Base-by-base conservation (phyloP, 805 yeast species). In the Wickerhamiella parazyma region DNA sequence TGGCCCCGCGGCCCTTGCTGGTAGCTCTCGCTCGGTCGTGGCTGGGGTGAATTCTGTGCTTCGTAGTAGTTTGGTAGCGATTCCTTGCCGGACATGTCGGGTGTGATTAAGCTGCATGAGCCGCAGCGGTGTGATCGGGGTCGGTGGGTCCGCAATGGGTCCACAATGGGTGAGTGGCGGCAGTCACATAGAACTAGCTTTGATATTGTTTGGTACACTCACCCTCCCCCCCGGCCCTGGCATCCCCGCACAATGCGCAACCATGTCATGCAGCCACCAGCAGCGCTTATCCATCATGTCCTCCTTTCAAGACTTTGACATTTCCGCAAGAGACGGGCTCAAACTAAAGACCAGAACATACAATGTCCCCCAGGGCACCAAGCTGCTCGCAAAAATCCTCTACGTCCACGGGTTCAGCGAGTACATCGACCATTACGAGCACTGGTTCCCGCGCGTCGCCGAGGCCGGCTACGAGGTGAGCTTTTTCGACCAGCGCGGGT, bases 351-450 rank as follows among this genome's bases (percentile, higher is more conserved):
- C 42, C 19, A 42, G 49, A 11, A 45, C 44, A 9, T 52, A 49
- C 14, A 25, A 33, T 1, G 44, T 48, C 2, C 55, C 61, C 21
- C 41, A 37, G 2, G 55, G 49, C 10, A 47, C 33, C 11, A 22
- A 17, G 3, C 14, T 40, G 14, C 48, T 49, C 31, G 66, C 61
- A 22, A 56, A 54, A 33, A 46, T 63, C 16, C 45, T 64, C 20
- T 58, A 54, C 44, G 45, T 59, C 38, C 68, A 64, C 47, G 69
- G 68, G 3, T 64, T 63, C 43, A 50, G 60, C 28, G 68, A 64
- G 45, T 56, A 53, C 37, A 28, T 54, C 41, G 59, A 54, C 12
- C 48, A 48, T 19, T 64, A 60, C 50, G 55, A 55, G 39, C 51
- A 52, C 16, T 51, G 57, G 41, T 61, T 59, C 50, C 51, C 58